Base-by-base conservation (phyloP, 164 flowering plant genomes). In the Magnolia kwangsiensis region DNA sequence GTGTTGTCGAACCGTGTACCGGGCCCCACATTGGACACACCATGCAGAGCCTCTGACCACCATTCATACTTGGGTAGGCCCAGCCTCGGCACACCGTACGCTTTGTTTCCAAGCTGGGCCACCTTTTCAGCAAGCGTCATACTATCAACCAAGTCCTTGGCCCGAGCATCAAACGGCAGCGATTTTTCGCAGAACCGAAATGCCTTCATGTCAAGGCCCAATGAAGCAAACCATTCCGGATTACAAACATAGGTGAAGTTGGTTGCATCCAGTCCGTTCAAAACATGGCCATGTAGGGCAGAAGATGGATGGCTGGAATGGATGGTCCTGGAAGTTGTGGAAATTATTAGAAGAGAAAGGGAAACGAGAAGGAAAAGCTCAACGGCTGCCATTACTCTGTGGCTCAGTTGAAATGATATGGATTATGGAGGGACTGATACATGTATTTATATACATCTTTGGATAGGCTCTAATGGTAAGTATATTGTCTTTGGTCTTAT, bases 31-130 rank as follows among this genome's bases (percentile, higher is more conserved):
- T 81, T 20, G 0, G 87, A 81, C 13, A 84, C 82, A 20, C 86
- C 88, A 70, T 85, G 86, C 9, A 83, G 50, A 0, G 84, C 85
- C 77, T 85, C 87, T 0, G 83, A 78, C 84, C 84, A 84, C 86
- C 84, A 84, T 61, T 74, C 51, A 51, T 80, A 83, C 45, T 8
- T 63, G 9, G 74, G 79, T n/a, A 72, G 70, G 18, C 79, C 79
- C 6, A 77, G 71, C 50, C 79, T 63, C 7, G 74, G 50, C 11
- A 77, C 74, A 5, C 79, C 79, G 2, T 11, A 14, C 7, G 79
- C 79, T 5, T 61, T 45, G 63, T 77, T 67, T 1, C 79, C 79
- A 21, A 77, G 75, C 71, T 77, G 79, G n/a, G 27, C 8, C 16
- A 65, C 79, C 68, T 77, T 77, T 64, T 77, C 79, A 5, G 24